Base-by-base conservation (phyloP, 805 yeast species). In the Candida maris region DNA sequence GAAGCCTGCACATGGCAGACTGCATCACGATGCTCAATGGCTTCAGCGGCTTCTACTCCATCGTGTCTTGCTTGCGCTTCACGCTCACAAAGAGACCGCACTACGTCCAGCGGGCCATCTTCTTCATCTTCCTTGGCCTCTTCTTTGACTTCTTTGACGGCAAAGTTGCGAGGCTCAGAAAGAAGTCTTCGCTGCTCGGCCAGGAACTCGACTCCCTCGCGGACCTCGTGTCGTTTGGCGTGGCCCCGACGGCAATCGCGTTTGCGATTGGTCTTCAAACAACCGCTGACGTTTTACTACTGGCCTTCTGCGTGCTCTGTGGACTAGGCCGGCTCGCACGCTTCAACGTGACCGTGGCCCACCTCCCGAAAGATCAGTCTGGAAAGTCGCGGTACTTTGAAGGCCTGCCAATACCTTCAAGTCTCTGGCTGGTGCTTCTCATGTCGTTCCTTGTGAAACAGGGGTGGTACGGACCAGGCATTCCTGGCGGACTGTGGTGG, bases 141-240 rank as follows among this genome's bases (percentile, higher is more conserved):
- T 87, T 93, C 58, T 91, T 91, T 61, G 98, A 91, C 62, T 88
- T 93, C 59, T 85, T 93, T 59, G 98, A 93, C 59, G 98, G 98
- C 23, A 79, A 95, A 52, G 98, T 91, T 6, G 98, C 98, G 4
- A 76, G 98, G 56, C 74, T 93, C 66, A 77, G 96, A 65, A 84
- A 88, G 59, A 87, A 89, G 66, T 77, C 95, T 3, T 82, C 94
- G 9, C 71, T 93, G 37, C 85, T 93, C 85, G 98, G 98, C 42
- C 97, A 93, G 64, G 98, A 93, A 65, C 75, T 93, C 53, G 98
- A 93, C 59, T 89, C 97, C 1, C 73, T 93, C 51, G 98, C 98
- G 16, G 98, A 93, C 64, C 75, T 93, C 53, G 76, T 91, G 24
- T 85, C 96, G 9, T 93, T 93, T 59, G 95, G 97, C 44, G 96